phyloP scores from a whole-genome alignment of 306 rosid genomes.

The Quercus gilva region DNA sequence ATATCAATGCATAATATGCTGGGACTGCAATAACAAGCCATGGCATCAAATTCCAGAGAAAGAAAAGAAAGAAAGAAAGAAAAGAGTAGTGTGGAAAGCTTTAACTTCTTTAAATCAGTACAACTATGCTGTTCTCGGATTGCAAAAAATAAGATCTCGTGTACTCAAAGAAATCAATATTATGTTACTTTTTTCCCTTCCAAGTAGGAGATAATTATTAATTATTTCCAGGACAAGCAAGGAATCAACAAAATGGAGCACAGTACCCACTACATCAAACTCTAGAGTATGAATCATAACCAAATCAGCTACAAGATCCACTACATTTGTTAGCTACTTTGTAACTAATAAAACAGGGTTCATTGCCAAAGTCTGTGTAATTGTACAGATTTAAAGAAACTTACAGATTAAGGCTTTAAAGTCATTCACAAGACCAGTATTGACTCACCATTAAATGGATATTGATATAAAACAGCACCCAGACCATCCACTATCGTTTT shows the following conservation, averaged over 20 bases:
- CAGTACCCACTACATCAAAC: not conserved
- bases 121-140: slow-evolving; percentile 9
- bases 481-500: slow-evolving; percentile 92
- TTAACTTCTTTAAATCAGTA: slow-evolving; percentile 11
- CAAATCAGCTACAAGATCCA: not conserved
- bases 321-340: not conserved
- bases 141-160: slow-evolving; percentile 5
- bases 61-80: too few species aligned
- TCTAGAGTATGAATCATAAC: not conserved
- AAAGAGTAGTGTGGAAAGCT: slow-evolving; percentile 15
- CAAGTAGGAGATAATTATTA: not conserved
- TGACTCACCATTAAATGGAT: slow-evolving; percentile 89
- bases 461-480: slow-evolving; percentile 85
- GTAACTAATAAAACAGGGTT: not conserved
- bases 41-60: slow-evolving; percentile 25
- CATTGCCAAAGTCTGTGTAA: not conserved
- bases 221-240: too few species aligned
- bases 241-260: not conserved
- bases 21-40: slow-evolving; percentile 66
- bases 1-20: slow-evolving; percentile 86
- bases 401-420: not conserved
- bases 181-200: not conserved
- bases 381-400: not conserved
- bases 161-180: not conserved
- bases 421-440: slow-evolving; percentile 8